Percentiles rank a stretch among this genome's conserved stretches.
Conservation (phyloP, 2,329 filamentous ascomycete species). For the Pseudocercospora crystallina region DNA sequence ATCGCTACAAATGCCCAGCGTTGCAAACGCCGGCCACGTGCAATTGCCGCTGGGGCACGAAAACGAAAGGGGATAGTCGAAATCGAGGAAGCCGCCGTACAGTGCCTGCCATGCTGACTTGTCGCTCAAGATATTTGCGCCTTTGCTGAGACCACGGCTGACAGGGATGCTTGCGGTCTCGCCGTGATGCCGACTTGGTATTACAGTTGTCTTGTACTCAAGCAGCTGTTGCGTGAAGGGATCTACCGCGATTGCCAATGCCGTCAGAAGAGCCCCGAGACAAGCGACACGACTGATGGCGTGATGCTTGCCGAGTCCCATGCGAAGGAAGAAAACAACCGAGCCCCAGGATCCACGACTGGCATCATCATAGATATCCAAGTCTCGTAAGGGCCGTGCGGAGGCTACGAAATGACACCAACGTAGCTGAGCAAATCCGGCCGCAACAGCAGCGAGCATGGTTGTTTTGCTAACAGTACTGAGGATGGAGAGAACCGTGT, state of each 20-base stretch:
- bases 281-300: not conserved
- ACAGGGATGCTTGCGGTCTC: not conserved
- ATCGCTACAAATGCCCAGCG: too few species aligned
- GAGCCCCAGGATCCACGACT: constrained; percentile 2
- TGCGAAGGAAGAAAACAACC: not conserved
- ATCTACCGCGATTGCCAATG: constrained; percentile 1
- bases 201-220: not conserved
- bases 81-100: not conserved
- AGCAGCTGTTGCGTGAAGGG: constrained; percentile 2
- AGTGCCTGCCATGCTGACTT: not conserved
- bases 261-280: not conserved
- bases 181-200: not conserved
- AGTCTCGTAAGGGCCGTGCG: not conserved
- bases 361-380: constrained; percentile 1
- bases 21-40: constrained; percentile 1
- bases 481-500: not conserved
- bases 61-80: too few species aligned
- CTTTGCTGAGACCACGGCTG: not conserved
- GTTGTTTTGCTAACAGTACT: not conserved
- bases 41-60: too few species aligned
- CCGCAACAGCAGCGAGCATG: constrained; percentile 1
- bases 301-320: not conserved
- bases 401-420: not conserved
- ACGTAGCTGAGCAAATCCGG: not conserved
- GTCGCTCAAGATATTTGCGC: not conserved